Conservation (phyloP, 129 eudicot genomes). For the carrot (Daucus carota) region DNA sequence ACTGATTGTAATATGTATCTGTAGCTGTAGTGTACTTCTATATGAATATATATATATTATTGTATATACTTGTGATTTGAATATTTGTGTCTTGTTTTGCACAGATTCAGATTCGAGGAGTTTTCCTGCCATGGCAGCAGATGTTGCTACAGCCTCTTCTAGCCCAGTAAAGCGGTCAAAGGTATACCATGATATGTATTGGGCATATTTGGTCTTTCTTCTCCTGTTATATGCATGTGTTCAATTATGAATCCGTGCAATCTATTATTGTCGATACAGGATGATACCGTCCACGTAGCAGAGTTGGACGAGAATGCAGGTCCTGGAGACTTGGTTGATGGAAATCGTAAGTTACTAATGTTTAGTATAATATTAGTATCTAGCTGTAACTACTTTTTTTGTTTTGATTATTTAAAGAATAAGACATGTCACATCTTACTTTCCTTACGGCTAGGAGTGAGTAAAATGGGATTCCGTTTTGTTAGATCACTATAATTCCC, state of each 20-base stretch:
- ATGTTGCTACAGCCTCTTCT: conserved; percentile 27
- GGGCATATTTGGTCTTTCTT: neutral
- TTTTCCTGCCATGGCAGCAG: conserved; percentile 31
- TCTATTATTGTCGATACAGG: conserved; percentile 16
- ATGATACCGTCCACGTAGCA: conserved; percentile 22
- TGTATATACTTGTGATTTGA: neutral
- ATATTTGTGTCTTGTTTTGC: neutral
- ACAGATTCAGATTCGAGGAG: conserved; percentile 41
- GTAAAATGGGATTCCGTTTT: neutral
- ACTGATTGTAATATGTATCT: neutral
- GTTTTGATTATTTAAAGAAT: neutral
- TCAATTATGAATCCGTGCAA: neutral
- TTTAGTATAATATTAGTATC: neutral
- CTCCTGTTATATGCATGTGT: neutral
- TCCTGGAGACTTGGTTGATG: conserved; percentile 34
- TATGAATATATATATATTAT: neutral
- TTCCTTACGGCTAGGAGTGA: neutral
- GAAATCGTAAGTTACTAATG: conserved; percentile 41
- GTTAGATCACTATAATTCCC: neutral
- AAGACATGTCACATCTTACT: neutral
- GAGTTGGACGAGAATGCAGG: conserved; percentile 35
- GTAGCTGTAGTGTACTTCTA: neutral
- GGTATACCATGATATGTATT: conserved; percentile 17
- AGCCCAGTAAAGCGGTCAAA: conserved; percentile 21
- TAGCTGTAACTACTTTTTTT: neutral